phyloP scores from a whole-genome alignment of 1,284 basidiomycete genomes.

The Sporisorium graminicola region DNA sequence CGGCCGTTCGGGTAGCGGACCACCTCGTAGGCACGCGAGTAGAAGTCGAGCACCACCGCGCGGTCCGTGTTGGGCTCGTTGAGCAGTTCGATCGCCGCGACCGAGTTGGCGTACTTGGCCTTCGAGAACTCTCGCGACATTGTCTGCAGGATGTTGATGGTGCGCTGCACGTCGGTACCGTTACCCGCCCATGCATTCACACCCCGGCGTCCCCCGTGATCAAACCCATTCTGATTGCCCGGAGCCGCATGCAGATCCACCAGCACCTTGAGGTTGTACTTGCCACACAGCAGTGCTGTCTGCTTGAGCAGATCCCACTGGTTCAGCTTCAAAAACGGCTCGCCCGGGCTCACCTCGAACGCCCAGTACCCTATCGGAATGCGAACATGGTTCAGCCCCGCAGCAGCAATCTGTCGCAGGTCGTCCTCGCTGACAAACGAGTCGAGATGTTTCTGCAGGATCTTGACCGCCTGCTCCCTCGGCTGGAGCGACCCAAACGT shows the following conservation, averaged over 20 bases:
- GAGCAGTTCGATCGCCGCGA: slow-evolving; percentile 59
- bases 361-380: slow-evolving; percentile 94
- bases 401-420: slow-evolving; percentile 75
- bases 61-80: slow-evolving; percentile 62
- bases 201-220: slow-evolving; percentile 78
- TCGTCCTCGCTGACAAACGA: slow-evolving; percentile 85
- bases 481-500: slow-evolving; percentile 80
- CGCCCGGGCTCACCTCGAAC: slow-evolving; percentile 81
- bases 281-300: slow-evolving; percentile 83
- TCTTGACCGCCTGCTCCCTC: slow-evolving; percentile 67
- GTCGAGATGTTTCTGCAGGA: slow-evolving; percentile 76
- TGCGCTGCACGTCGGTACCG: slow-evolving; percentile 78
- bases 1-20: slow-evolving; percentile 52
- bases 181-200: slow-evolving; percentile 80
- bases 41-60: slow-evolving; percentile 52
- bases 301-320: slow-evolving; percentile 74
- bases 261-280: slow-evolving; percentile 83
- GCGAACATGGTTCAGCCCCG: slow-evolving; percentile 77
- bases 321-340: slow-evolving; percentile 87
- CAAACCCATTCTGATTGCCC: slow-evolving; percentile 70
- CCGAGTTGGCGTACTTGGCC: slow-evolving; percentile 54
- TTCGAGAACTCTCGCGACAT: slow-evolving; percentile 62
- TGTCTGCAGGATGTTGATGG: slow-evolving; percentile 77
- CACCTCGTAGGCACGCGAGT: slow-evolving; percentile 58
- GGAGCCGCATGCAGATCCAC: slow-evolving; percentile 76